Conservation (phyloP, 2,329 filamentous ascomycete genomes). For the Pseudogymnoascus sp. region DNA sequence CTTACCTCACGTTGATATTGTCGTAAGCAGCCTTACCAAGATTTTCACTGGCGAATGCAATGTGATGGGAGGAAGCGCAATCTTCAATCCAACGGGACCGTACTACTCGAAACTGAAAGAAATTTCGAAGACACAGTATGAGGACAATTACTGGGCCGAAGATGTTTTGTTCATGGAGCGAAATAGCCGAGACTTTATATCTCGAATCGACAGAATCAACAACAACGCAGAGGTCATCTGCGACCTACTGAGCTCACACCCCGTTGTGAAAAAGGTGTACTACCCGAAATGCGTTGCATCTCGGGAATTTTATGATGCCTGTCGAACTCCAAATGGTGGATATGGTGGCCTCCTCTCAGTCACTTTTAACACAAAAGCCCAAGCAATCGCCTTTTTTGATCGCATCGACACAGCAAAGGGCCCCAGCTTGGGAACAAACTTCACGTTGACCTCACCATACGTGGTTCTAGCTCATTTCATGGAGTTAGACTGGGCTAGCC, state of each 20-base stretch:
- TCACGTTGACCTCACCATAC: constrained; percentile 86
- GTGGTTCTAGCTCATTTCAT: constrained; percentile 84
- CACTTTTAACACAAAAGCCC: constrained; percentile 60
- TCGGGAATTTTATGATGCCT: constrained; percentile 66
- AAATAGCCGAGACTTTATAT: constrained; percentile 86
- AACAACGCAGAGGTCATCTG: constrained; percentile 76
- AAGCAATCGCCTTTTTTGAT: constrained; percentile 79
- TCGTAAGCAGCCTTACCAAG: constrained; percentile 92
- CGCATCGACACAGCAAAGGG: constrained; percentile 82
- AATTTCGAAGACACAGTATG: constrained; percentile 57
- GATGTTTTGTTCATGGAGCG: constrained; percentile 92
- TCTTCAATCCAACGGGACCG: constrained; percentile 55
- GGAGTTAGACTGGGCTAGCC: constrained; percentile 82
- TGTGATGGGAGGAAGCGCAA: constrained; percentile 83
- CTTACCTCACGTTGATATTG: constrained; percentile 77
- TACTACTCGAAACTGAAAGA: constrained; percentile 64
- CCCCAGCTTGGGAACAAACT: constrained; percentile 92
- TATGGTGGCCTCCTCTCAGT: constrained; percentile 87
- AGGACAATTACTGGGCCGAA: constrained; percentile 90
- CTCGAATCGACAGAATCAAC: constrained; percentile 77
- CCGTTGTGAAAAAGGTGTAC: constrained; percentile 65
- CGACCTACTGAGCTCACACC: constrained; percentile 53
- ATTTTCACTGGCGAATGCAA: constrained; percentile 97
- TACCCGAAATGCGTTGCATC: constrained; percentile 78
- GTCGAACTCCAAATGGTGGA: constrained; percentile 63